Conservation (phyloP, 805 yeast genomes). For the Hanseniaspora taiwanica region DNA sequence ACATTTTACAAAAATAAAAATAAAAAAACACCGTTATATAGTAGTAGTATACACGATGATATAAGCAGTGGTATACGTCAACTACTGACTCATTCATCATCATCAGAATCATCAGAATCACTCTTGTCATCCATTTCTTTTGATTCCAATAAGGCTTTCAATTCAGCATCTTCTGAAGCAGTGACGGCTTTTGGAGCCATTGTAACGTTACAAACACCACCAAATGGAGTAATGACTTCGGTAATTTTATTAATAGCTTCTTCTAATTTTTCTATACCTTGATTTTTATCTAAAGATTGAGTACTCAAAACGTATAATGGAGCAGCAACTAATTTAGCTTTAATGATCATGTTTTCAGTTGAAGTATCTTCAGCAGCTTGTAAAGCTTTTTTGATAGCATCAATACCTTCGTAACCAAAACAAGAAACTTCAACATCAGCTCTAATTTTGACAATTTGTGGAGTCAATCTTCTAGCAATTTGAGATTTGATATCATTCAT, state of each 20-base stretch:
- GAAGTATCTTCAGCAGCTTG: slow-evolving; percentile 74
- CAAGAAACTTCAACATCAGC: slow-evolving; percentile 98
- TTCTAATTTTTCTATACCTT: slow-evolving; percentile 70
- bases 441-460: slow-evolving; percentile 94
- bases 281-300: slow-evolving; percentile 81
- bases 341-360: slow-evolving; percentile 77
- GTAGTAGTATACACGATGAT: no score
- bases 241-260: slow-evolving; percentile 68
- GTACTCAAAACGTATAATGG: slow-evolving; percentile 91
- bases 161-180: slow-evolving; percentile 95
- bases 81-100: slow-evolving; percentile 29
- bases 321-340: slow-evolving; percentile 93
- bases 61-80: no score
- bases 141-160: slow-evolving; percentile 88
- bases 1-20: no score
- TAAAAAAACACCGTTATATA: no score
- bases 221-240: slow-evolving; percentile 53
- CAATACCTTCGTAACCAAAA: slow-evolving; percentile 93
- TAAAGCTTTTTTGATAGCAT: slow-evolving; percentile 86
- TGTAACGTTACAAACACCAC: slow-evolving; percentile 81
- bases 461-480: slow-evolving; percentile 88
- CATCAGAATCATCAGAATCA: slow-evolving; percentile 69
- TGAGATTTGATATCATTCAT: slow-evolving; percentile 76
- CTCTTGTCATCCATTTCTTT: slow-evolving; percentile 81
- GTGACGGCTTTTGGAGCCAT: slow-evolving; percentile 99